Evolutionary conservation across 2,329 filamentous ascomycete genomes (phyloP).

Genomic region (Aspergillus novoparasiticus): DNA sequence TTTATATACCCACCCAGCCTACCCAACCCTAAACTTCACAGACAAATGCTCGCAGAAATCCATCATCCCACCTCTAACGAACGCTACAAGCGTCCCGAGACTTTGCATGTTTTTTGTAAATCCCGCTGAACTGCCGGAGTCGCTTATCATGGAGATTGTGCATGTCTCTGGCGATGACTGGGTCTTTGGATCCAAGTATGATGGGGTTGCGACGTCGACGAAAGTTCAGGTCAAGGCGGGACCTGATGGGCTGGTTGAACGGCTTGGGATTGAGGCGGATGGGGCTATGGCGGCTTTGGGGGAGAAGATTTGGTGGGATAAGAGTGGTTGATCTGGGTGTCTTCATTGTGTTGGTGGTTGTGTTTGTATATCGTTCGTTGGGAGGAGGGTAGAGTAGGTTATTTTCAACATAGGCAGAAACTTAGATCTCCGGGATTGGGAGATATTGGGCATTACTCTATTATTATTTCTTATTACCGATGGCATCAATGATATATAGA

Average conservation of each 20-base stretch:
- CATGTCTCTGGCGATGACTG: background rate
- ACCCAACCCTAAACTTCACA: background rate
- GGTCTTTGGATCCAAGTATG: background rate
- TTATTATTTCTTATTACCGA: too few relatives aligned
- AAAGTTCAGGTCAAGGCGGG: background rate
- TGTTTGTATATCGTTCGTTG: background rate
- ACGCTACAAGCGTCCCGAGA: background rate
- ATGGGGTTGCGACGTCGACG: background rate
- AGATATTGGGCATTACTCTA: background rate
- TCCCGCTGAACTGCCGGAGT: background rate
- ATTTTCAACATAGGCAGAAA: too few relatives aligned
- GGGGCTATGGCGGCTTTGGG: background rate
- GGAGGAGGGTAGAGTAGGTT: too few relatives aligned
- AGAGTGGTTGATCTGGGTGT: background rate
- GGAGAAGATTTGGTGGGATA: background rate
- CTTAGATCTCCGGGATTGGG: background rate
- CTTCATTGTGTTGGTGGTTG: background rate
- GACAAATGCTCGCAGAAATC: background rate
- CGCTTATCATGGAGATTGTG: background rate
- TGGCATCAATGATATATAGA: background rate
- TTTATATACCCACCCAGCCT: background rate
- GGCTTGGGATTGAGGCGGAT: background rate
- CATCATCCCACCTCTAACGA: background rate
- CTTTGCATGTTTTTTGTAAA: background rate
- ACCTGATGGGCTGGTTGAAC: background rate